Evolutionary conservation across 2,329 filamentous ascomycete species (phyloP), one percentile per base, ranked within the genome.

Genomic region (Scedosporium apiospermum): DNA sequence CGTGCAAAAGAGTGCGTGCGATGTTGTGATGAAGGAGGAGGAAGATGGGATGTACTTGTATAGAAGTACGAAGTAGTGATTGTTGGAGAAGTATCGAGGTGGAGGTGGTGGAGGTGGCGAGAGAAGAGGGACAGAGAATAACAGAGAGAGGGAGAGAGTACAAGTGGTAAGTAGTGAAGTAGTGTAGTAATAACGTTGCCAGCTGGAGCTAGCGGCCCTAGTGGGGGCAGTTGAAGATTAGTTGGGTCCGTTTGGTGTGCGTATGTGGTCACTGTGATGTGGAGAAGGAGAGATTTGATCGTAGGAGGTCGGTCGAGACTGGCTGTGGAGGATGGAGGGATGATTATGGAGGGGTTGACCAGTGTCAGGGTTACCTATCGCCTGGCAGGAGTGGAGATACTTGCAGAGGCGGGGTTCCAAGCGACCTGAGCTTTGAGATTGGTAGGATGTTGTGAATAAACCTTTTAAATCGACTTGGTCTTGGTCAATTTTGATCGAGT

Each of bases 81-180:
- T 27, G 12, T 23, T 57, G 30, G 59, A 46, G 57, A 51, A 60
- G 57, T 42, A 63, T 57, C 61, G 59, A 60, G 27, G 61, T 38
- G 55, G 53, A 38, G 59, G 58, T 63, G 63, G 62, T 57, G 64
- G 62, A 63, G 63, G 58, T 60, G 57, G 23, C 58, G 59, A 57
- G 60, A 62, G 51, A 34, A 46, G n/a, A 64, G 62, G 63, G 60
- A 18, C 60, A 65, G 55, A 57, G 46, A 63, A 55, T 51, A 64
- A 60, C 63, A 64, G 58, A 57, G 61, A 41, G 57, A 34, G 42
- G 49, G 18, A 42, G 60, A 44, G 46, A 14, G 51, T 57, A 57
- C 46, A 55, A 62, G 59, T 53, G 42, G 63, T 49, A 57, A 30
- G 42, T 62, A 30, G 51, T 46, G 59, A 38, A 51, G 34, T 38